Base-by-base conservation (phyloP, 371 early-diverging fungal species). In the Mucor indicus region DNA sequence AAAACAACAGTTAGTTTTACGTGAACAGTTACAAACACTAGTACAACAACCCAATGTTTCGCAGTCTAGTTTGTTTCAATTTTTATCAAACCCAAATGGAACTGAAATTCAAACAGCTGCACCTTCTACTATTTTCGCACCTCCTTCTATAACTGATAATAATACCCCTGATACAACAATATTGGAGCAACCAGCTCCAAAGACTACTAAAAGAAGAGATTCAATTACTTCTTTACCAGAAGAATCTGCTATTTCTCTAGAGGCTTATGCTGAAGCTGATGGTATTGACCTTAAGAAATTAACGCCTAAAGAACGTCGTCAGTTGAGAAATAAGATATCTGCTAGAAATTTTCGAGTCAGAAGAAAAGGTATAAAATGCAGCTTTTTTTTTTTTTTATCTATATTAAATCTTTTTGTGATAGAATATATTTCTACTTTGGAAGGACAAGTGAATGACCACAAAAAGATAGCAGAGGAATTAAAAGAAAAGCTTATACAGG, bases 301-400 rank as follows among this genome's bases (percentile, higher is more conserved):
- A 62, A 72, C 86, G 1, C 77, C 90, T 11, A 91, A 89, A 64
- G 91, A 93, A 59, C 81, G 92, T 17, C 75, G 93, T 23, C 92
- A 91, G 60, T 62, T 92, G 38, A 79, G 93, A 16, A 93, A 93
- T 71, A 92, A 92, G 56, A 83, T 92, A 27, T 90, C 91, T 8
- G 94, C 94, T 5, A 72, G 94, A 49, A 90, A 90, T 62, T 93
- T 93, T 58, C 78, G 94, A 39, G 85, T 86, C 25, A 80, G 93
- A 36, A 77, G 92, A 65, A 93, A 93, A 75, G 91, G 89, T 89
- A 76, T 66, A 36, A 15, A 24, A 29, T 10, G 17, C 33, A 22
- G 32, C 15, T n/a, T 43, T 9, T 51, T 15, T 22, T 11, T 40
- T 22, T 40, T 22, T 16, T 27, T 27, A 7, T 12, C 6, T 29